A percentile compares a stretch with the other conserved stretches of the same genome.
phyloP scores from a whole-genome alignment of 768 basidiomycete genomes.

The Amanita molliuscula region DNA sequence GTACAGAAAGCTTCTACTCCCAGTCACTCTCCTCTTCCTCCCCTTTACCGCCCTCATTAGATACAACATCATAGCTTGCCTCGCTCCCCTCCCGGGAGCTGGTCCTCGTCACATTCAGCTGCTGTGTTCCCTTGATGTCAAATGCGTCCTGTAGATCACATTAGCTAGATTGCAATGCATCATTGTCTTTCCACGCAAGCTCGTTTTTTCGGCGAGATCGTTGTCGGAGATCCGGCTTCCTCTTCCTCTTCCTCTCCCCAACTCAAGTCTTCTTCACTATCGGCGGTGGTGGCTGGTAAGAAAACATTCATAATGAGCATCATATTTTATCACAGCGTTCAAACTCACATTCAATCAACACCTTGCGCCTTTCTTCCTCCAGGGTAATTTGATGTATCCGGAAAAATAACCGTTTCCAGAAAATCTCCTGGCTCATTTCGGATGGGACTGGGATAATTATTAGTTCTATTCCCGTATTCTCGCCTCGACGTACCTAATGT shows the following conservation, averaged over 20 bases:
- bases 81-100: slow-evolving; percentile 53
- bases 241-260: slow-evolving; percentile 97
- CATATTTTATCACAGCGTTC: not conserved
- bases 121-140: not conserved
- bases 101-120: slow-evolving; percentile 12
- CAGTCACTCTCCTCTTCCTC: slow-evolving; percentile 42
- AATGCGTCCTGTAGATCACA: not conserved
- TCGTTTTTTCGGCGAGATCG: slow-evolving; percentile 4
- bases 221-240: slow-evolving; percentile 12
- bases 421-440: slow-evolving; percentile 48
- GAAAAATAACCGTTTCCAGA: slow-evolving; percentile 91
- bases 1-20: slow-evolving; percentile 32
- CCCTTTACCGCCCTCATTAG: slow-evolving; percentile 26
- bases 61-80: slow-evolving; percentile 61
- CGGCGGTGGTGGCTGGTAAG: slow-evolving; percentile 39
- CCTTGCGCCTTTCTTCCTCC: slow-evolving; percentile 75
- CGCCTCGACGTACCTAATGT: slow-evolving; percentile 38
- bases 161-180: no score
- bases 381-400: slow-evolving; percentile 67
- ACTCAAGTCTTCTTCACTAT: slow-evolving; percentile 80
- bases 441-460: slow-evolving; percentile 48
- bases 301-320: not conserved
- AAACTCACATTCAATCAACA: slow-evolving; percentile 55
- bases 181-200: not conserved
- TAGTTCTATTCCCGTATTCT: not conserved